Percentiles rank a stretch among this genome's conserved stretches.
Conservation (phyloP, 2,329 filamentous ascomycete species). For the Pseudodiploospora longispora region DNA sequence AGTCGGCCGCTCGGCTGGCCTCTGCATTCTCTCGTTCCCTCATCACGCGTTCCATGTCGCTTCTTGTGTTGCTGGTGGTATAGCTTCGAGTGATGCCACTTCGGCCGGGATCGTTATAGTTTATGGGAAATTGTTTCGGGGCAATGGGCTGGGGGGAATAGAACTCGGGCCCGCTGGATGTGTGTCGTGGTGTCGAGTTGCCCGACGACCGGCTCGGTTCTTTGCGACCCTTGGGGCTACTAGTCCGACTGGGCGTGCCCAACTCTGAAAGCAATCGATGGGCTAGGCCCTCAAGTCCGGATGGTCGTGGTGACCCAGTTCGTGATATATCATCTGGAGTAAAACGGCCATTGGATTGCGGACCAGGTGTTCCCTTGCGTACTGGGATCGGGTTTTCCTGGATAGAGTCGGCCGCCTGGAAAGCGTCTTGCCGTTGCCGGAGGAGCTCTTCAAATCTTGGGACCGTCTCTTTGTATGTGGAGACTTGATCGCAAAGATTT, state of each 20-base stretch:
- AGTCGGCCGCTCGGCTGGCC: slow-evolving; percentile 48
- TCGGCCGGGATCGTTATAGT: slow-evolving; percentile 25
- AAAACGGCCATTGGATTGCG: slow-evolving; percentile 26
- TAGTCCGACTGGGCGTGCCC: slow-evolving; percentile 43
- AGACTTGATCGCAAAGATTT: slow-evolving; percentile 53
- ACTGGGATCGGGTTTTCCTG: slow-evolving; percentile 26
- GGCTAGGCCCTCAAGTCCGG: slow-evolving; percentile 51
- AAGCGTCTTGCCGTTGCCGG: slow-evolving; percentile 55
- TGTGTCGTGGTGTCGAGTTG: slow-evolving; percentile 21
- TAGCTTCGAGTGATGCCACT: slow-evolving; percentile 29
- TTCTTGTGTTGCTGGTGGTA: slow-evolving; percentile 30
- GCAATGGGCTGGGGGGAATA: slow-evolving; percentile 25
- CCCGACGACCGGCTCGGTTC: slow-evolving; percentile 29
- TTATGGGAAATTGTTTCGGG: slow-evolving; percentile 35
- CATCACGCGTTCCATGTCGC: slow-evolving; percentile 17
- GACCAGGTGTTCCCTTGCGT: slow-evolving; percentile 21
- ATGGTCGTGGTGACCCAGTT: slow-evolving; percentile 44
- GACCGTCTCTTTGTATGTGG: slow-evolving; percentile 53
- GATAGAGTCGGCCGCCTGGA: slow-evolving; percentile 50
- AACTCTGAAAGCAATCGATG: slow-evolving; percentile 55
- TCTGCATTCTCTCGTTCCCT: slow-evolving; percentile 27
- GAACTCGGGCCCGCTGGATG: slow-evolving; percentile 11
- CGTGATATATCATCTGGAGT: slow-evolving; percentile 37
- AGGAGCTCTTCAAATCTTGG: slow-evolving; percentile 67
- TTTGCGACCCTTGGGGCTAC: slow-evolving; percentile 42